A percentile compares a stretch with the other conserved stretches of the same genome.
phyloP scores from a whole-genome alignment of 2,329 filamentous ascomycete species.

The Clarireedia hainanense region DNA sequence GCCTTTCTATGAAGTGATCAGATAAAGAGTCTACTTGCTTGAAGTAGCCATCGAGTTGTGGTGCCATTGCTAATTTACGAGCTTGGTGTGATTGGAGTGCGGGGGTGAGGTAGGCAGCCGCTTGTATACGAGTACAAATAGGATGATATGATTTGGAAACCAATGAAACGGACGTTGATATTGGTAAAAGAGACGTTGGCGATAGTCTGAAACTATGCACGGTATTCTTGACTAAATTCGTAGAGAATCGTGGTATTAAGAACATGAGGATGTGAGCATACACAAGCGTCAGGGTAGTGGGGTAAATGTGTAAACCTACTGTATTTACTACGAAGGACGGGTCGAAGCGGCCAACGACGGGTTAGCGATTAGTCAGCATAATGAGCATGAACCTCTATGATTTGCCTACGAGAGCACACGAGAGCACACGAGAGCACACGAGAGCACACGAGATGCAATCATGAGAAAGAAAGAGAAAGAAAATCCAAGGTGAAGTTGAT shows the following conservation, averaged over 20 bases:
- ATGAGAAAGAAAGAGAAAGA: neutral
- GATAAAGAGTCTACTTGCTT: conserved; percentile 79
- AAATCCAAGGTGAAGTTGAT: no score
- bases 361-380: neutral
- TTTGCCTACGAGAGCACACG: neutral
- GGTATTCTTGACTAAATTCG: conserved; percentile 1
- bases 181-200: neutral
- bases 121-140: neutral
- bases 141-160: neutral
- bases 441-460: neutral
- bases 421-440: neutral
- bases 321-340: neutral
- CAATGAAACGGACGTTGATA: neutral
- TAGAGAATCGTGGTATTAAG: conserved; percentile 5
- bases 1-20: conserved; percentile 77
- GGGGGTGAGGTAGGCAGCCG: conserved; percentile 22
- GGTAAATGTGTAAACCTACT: neutral
- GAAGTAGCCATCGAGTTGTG: conserved; percentile 87
- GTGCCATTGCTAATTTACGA: conserved; percentile 65
- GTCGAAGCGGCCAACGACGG: neutral
- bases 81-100: conserved; percentile 42
- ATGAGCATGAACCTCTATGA: no score
- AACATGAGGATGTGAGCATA: conserved; percentile 1
- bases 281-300: neutral
- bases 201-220: neutral